These are phyloP conservation scores for Mycocalia duriaeana DNA, from an alignment of 1,284 basidiomycete genomes.

Conservation along the genomic window DNA sequence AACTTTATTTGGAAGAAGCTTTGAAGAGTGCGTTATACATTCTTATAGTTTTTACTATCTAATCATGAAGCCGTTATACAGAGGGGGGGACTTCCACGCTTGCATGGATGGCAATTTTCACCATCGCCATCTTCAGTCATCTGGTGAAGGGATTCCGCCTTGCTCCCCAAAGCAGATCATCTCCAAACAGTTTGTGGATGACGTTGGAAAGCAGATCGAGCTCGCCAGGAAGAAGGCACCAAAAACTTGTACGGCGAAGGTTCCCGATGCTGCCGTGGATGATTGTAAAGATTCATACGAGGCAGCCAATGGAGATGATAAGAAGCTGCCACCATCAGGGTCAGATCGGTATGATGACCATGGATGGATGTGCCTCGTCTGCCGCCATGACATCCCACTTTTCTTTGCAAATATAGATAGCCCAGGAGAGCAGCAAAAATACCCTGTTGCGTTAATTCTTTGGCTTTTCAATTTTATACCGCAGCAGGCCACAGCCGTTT, in stretches of 20 bases:
- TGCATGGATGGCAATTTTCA: conserved; percentile 27
- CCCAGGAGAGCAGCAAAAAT: conserved; percentile 38
- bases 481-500: conserved; percentile 21
- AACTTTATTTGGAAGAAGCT: conserved; percentile 16
- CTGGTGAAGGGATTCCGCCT: conserved; percentile 22
- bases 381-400: conserved; percentile 32
- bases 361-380: conserved; percentile 29
- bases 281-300: conserved; percentile 26
- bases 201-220: conserved; percentile 19
- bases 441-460: conserved; percentile 27
- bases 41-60: neutral
- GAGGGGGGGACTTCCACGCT: conserved; percentile 23
- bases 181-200: conserved; percentile 22
- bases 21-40: conserved; percentile 13
- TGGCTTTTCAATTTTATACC: conserved; percentile 25
- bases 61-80: conserved; percentile 12
- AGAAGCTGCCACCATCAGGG: conserved; percentile 19
- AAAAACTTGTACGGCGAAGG: conserved; percentile 6
- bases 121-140: conserved; percentile 22
- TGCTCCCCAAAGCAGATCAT: conserved; percentile 23
- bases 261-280: conserved; percentile 28
- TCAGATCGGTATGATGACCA: conserved; percentile 20
- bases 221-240: conserved; percentile 14
- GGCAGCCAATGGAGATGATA: conserved; percentile 29
- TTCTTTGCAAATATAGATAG: conserved; percentile 36